These are phyloP conservation scores for Fusarium anthophilum DNA, from an alignment of 2,329 filamentous ascomycete species.

Conservation along the genomic window DNA sequence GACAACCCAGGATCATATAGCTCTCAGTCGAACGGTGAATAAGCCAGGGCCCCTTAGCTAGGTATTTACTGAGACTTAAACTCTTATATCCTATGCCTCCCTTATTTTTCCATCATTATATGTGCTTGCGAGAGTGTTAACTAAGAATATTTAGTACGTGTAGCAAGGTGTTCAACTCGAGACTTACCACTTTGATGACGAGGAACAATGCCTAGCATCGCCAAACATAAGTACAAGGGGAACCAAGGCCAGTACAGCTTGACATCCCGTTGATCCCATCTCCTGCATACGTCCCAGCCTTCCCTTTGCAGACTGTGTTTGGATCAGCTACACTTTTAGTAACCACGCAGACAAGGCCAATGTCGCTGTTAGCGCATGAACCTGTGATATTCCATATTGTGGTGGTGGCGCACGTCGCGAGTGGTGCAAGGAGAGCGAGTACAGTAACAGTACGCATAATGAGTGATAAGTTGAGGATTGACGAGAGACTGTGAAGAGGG, in stretches of 20 bases:
- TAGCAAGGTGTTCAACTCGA: accelerated
- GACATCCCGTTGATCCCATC: neutral
- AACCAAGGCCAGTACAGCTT: neutral
- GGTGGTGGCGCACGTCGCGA: neutral
- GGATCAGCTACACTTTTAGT: neutral
- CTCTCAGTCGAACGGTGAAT: accelerated
- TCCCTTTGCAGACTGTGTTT: neutral
- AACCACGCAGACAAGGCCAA: neutral
- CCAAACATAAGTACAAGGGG: neutral
- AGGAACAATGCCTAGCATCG: neutral
- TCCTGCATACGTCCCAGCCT: neutral
- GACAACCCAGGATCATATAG: accelerated
- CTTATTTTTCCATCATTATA: accelerated
- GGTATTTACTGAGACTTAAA: accelerated
- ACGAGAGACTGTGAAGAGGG: neutral
- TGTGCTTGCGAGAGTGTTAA: no score
- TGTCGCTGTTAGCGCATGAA: neutral
- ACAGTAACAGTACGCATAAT: neutral
- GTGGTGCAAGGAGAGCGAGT: neutral
- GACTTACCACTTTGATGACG: neutral
- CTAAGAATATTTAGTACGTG: neutral
- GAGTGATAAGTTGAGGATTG: no score
- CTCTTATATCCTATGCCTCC: accelerated
- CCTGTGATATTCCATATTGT: neutral
- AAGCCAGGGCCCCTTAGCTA: accelerated